Evolutionary conservation across 2,329 filamentous ascomycete species (phyloP).

Genomic region (Cladosporium sp.): DNA sequence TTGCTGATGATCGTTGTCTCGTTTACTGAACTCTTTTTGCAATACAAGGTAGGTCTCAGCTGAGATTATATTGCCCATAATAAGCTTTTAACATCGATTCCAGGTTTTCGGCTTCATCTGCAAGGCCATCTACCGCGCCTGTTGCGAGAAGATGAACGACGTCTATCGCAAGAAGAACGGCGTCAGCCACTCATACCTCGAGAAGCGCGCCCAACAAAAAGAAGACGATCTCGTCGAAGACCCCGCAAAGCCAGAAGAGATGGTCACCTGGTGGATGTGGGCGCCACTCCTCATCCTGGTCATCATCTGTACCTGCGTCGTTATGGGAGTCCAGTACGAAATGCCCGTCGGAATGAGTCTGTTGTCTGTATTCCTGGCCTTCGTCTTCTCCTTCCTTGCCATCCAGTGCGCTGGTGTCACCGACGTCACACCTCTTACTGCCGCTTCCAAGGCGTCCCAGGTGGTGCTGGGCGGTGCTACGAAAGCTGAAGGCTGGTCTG

Average conservation of each 20-base stretch:
- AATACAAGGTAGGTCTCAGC: conserved; percentile 7
- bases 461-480: conserved; percentile 64
- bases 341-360: conserved; percentile 55
- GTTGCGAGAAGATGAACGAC: conserved; percentile 40
- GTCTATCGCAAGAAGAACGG: conserved; percentile 35
- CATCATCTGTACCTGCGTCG: conserved; percentile 48
- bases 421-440: conserved; percentile 60
- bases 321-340: conserved; percentile 51
- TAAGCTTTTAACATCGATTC: conserved; percentile 28
- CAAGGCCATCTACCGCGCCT: conserved; percentile 46
- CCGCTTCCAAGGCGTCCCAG: conserved; percentile 64
- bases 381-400: conserved; percentile 58
- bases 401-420: conserved; percentile 52
- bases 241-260: conserved; percentile 42
- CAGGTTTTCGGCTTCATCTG: conserved; percentile 42
- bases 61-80: background rate
- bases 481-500: conserved; percentile 46
- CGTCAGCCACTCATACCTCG: conserved; percentile 39
- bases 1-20: conserved; percentile 48
- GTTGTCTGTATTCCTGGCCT: conserved; percentile 52
- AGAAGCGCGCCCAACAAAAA: conserved; percentile 36
- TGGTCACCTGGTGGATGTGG: conserved; percentile 53
- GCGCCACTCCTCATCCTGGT: conserved; percentile 41
- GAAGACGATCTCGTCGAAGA: conserved; percentile 46
- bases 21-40: conserved; percentile 35